Conservation (phyloP, 768 basidiomycete species). For the Pleurotus tuber-regium region DNA sequence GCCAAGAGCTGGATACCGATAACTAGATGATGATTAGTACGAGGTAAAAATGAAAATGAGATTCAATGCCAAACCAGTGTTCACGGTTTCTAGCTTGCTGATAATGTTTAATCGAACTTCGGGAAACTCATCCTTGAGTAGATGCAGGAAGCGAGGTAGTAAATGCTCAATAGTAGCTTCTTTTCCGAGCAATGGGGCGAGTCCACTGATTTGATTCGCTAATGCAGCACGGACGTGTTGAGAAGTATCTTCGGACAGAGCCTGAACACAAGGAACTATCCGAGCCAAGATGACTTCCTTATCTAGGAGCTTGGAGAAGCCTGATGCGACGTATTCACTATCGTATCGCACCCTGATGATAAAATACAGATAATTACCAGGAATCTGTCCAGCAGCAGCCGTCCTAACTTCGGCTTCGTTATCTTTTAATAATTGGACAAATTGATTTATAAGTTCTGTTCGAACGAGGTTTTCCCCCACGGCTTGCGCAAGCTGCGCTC, state of each 20-base stretch:
- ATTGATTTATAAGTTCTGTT: conserved; percentile 92
- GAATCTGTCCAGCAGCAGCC: conserved; percentile 94
- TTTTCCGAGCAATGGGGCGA: conserved; percentile 91
- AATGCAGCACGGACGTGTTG: conserved; percentile 98
- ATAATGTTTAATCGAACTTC: conserved; percentile 98
- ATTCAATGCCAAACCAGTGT: conserved; percentile 83
- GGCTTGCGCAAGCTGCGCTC: conserved; percentile 77
- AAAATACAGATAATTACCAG: conserved; percentile 54
- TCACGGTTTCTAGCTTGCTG: conserved; percentile 96
- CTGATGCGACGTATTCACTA: conserved; percentile 37
- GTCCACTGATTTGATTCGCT: conserved; percentile 92
- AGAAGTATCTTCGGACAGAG: conserved; percentile 88
- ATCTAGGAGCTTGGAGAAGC: conserved; percentile 92
- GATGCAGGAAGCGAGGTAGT: conserved; percentile 93
- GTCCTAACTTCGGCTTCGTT: conserved; percentile 99
- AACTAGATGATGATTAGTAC: conserved; percentile 45
- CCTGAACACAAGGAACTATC: conserved; percentile 92
- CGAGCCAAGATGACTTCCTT: conserved; percentile 91
- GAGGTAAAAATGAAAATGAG: conserved; percentile 9
- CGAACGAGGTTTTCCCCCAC: conserved; percentile 88
- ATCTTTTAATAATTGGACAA: conserved; percentile 92
- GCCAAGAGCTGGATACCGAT: conserved; percentile 96
- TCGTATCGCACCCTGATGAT: too few relatives aligned
- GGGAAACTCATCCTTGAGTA: conserved; percentile 98
- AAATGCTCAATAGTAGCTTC: conserved; percentile 95